phyloP scores from a whole-genome alignment of 2,329 filamentous ascomycete species.

The Venturiaceae sp. region DNA sequence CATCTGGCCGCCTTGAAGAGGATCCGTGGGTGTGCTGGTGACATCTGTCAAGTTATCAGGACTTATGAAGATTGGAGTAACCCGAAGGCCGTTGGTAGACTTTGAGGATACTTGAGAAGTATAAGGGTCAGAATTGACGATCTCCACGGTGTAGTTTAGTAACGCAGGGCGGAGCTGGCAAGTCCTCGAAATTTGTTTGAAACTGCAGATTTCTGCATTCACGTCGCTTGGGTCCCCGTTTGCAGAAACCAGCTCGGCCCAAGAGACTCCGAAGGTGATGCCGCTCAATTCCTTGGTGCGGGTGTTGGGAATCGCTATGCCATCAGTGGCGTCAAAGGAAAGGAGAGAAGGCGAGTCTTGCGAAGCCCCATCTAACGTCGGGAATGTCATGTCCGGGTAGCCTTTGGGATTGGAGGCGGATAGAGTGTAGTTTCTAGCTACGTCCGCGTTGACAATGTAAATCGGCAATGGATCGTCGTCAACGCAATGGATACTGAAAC shows the following conservation, averaged over 20 bases:
- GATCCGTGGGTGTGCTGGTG: background rate
- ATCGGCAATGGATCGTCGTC: background rate
- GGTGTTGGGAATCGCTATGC: no score
- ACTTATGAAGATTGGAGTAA: background rate
- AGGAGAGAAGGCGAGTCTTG: no score
- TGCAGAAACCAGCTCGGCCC: background rate
- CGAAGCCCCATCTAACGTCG: background rate
- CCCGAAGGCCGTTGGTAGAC: background rate
- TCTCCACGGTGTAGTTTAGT: background rate
- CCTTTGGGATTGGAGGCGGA: background rate
- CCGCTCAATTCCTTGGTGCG: background rate
- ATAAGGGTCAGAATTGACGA: background rate
- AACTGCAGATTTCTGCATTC: background rate
- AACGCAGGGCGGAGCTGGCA: background rate
- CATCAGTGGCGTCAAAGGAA: no score
- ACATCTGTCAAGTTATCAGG: background rate
- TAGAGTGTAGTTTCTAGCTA: background rate
- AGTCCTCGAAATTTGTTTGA: background rate
- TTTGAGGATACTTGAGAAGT: background rate
- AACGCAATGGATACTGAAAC: background rate
- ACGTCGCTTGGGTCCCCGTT: background rate
- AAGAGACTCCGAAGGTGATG: background rate
- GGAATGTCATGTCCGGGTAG: background rate
- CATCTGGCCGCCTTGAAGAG: background rate
- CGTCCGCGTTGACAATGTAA: background rate